These are phyloP conservation scores for maize (Zea mays) DNA, from an alignment of 176 grass and related monocot species.

Conservation along the genomic window Zm-B73-REFERENCE-NAM-5.0 NC_050103.1:179567001-179567500, in stretches of 20 bases:
- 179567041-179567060: constrained; percentile 89
- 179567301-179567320: constrained; percentile 85
- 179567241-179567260: neutral
- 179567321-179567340: constrained; percentile 92
- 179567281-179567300: constrained; percentile 86
- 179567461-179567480: constrained; percentile 49
- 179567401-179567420: constrained; percentile 46
- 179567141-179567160: constrained; percentile 40
- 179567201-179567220: neutral
- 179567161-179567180: neutral
- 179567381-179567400: constrained; percentile 58
- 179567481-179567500: constrained; percentile 91
- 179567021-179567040: constrained; percentile 68
- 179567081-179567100: constrained; percentile 65
- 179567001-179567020: constrained; percentile 78
- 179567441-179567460: constrained; percentile 32
- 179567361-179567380: constrained; percentile 99
- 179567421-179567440: constrained; percentile 84
- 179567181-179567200: neutral
- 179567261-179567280: constrained; percentile 68
- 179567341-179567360: constrained; percentile 96
- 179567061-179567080: constrained; percentile 78
- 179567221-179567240: neutral
- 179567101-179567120: constrained; percentile 90
- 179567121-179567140: constrained; percentile 96